These are phyloP conservation scores for Gossypium mustelinum DNA, from an alignment of 345 rosid species.

Conservation along the genomic window DNA sequence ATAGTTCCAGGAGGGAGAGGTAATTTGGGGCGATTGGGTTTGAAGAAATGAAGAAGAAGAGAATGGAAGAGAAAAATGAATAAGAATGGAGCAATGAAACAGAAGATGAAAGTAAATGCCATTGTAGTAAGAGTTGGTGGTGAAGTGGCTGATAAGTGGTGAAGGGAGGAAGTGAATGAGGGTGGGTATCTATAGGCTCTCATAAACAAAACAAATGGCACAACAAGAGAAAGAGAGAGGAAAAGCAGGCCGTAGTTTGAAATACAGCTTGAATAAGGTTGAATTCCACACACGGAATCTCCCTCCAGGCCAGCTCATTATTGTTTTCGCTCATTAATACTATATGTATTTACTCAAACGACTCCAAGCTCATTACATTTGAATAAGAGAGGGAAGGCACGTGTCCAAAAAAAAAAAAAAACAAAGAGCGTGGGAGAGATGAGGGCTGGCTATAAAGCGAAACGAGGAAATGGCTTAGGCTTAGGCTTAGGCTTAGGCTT, in stretches of 20 bases:
- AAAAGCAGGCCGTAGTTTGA: constrained; percentile 16
- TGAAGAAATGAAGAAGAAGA: constrained; percentile 29
- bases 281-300: constrained; percentile 47
- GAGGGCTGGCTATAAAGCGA: neutral
- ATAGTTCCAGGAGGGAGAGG: constrained; percentile 88
- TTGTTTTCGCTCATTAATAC: constrained; percentile 13
- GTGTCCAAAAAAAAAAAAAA: constrained; percentile 7
- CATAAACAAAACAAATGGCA: no score
- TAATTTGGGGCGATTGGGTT: constrained; percentile 21
- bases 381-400: constrained; percentile 13
- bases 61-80: constrained; percentile 30
- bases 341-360: neutral
- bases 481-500: no score
- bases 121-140: neutral
- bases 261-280: constrained; percentile 59
- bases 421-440: neutral
- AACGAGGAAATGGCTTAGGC: no score
- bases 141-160: neutral
- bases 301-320: constrained; percentile 37
- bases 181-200: constrained; percentile 31
- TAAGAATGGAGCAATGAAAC: constrained; percentile 22
- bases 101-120: constrained; percentile 28
- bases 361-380: no score
- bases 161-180: neutral
- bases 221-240: neutral